These are phyloP conservation scores for Boletus putidus DNA, from an alignment of 1,284 basidiomycete genomes.

Conservation along the genomic window DNA sequence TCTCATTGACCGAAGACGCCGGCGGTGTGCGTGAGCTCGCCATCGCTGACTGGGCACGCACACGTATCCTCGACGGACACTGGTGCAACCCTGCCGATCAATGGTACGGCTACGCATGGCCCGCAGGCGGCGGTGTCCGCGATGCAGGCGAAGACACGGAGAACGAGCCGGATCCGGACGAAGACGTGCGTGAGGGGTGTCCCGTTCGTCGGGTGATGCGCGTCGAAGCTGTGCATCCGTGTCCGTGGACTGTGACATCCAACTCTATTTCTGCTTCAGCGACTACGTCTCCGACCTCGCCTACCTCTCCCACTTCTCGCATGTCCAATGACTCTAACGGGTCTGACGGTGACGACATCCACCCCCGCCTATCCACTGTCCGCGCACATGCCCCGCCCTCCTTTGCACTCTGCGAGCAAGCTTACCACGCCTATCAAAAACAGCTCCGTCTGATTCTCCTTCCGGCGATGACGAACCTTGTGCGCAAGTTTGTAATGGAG, in stretches of 20 bases:
- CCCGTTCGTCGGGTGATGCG: slow-evolving; percentile 38
- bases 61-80: slow-evolving; percentile 67
- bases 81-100: slow-evolving; percentile 72
- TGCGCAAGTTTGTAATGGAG: slow-evolving; percentile 62
- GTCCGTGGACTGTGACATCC: slow-evolving; percentile 54
- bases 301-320: slow-evolving; percentile 20
- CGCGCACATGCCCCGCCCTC: slow-evolving; percentile 54
- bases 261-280: slow-evolving; percentile 14
- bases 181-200: slow-evolving; percentile 25
- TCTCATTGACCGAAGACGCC: slow-evolving; percentile 60
- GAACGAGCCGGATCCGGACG: slow-evolving; percentile 31
- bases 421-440: slow-evolving; percentile 54
- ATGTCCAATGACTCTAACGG: slow-evolving; percentile 15
- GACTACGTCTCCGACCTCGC: slow-evolving; percentile 25
- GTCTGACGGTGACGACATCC: slow-evolving; percentile 38
- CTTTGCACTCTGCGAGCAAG: slow-evolving; percentile 55
- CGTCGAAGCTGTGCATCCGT: slow-evolving; percentile 61
- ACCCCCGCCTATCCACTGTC: slow-evolving; percentile 51
- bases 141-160: slow-evolving; percentile 37
- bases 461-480: slow-evolving; percentile 66
- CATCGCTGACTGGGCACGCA: slow-evolving; percentile 69
- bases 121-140: slow-evolving; percentile 38
- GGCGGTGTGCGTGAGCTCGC: slow-evolving; percentile 63
- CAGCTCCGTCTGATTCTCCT: slow-evolving; percentile 58
- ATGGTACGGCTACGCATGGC: slow-evolving; percentile 51